Conservation (phyloP, 345 rosid species). For the Acer campestre region DNA sequence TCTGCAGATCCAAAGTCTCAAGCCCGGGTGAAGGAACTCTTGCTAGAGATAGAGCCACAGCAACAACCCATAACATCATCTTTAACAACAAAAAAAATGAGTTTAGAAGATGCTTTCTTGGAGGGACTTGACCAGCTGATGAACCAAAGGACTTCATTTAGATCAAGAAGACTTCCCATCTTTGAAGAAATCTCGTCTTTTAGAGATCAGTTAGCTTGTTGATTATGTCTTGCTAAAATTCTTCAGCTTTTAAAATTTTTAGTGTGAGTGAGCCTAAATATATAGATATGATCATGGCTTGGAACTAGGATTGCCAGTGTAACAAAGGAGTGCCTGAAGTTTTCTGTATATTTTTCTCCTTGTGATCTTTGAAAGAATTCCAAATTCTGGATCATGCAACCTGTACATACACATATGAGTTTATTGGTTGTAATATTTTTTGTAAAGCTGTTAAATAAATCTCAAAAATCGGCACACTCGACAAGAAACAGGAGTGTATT, state of each 20-base stretch:
- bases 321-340: conserved; percentile 2
- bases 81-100: conserved; percentile 10
- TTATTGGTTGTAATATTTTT: not conserved
- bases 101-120: conserved; percentile 52
- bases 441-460: not conserved
- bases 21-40: conserved; percentile 50
- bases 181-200: conserved; percentile 85
- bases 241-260: not conserved
- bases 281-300: not conserved
- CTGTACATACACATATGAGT: not conserved
- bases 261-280: not conserved
- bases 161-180: conserved; percentile 80
- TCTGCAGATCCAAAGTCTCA: conserved; percentile 54
- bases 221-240: conserved; percentile 28
- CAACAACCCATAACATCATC: not conserved
- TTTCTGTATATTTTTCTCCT: not conserved
- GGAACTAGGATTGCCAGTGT: not conserved
- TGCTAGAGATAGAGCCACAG: conserved; percentile 40
- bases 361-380: conserved; percentile 6
- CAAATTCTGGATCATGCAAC: not conserved
- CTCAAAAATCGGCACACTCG: not conserved
- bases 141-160: conserved; percentile 59
- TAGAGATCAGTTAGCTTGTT: conserved; percentile 84
- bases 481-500: too few species aligned
- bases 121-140: conserved; percentile 70